Percentiles rank a stretch among this genome's conserved stretches.
phyloP scores from a whole-genome alignment of 495 filamentous ascomycete species.

The Neurospora tetraspora region DNA sequence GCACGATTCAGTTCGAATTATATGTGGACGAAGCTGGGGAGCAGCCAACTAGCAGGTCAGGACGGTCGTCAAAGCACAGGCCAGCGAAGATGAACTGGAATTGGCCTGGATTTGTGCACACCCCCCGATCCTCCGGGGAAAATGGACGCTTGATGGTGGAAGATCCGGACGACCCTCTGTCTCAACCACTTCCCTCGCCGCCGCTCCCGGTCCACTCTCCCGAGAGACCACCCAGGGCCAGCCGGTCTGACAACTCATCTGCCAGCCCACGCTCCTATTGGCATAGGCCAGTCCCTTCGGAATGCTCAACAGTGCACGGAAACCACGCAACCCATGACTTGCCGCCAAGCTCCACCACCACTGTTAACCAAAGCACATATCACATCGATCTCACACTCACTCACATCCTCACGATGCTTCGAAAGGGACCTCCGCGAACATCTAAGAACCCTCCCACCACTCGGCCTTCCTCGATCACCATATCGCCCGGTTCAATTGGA shows the following conservation, averaged over 20 bases:
- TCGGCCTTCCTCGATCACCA: conserved; percentile 1
- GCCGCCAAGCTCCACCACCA: not conserved
- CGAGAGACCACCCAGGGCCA: not conserved
- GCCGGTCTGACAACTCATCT: not conserved
- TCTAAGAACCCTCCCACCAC: not conserved
- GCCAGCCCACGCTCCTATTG: not conserved
- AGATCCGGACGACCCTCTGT: conserved; percentile 7
- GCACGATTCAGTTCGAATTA: conserved; percentile 12
- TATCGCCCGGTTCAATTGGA: conserved; percentile 7
- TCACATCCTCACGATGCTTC: conserved; percentile 14
- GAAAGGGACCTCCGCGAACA: conserved; percentile 8
- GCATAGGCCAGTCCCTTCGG: conserved; percentile 1
- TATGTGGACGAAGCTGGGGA: not conserved
- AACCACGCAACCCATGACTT: not conserved
- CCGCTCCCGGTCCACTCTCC: conserved; percentile 10
- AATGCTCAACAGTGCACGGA: not conserved
- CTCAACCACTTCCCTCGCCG: not conserved
- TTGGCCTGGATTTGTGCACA: conserved; percentile 20
- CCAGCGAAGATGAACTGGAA: conserved; percentile 24
- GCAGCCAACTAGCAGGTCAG: conserved; percentile 1
- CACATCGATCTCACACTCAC: conserved; percentile 8
- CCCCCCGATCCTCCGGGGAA: conserved; percentile 2
- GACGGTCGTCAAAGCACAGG: not conserved
- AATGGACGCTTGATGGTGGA: conserved; percentile 7
- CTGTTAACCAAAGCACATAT: not conserved